Conservation (phyloP, 805 yeast species). For the Monosporozyma solicola region DNA sequence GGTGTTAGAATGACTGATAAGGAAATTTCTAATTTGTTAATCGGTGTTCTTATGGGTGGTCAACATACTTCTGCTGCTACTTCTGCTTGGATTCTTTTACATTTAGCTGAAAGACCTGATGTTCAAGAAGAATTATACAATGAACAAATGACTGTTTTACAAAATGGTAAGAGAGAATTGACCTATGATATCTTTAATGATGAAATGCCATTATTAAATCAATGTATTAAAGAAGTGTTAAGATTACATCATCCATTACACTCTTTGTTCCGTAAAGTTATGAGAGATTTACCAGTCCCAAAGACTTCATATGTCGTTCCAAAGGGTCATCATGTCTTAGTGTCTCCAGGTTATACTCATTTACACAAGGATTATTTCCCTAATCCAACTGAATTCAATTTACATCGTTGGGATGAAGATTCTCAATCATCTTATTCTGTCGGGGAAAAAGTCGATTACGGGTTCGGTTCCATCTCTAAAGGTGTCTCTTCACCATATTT, state of each 20-base stretch:
- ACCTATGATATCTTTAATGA: conserved; percentile 69
- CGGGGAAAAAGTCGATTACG: conserved; percentile 62
- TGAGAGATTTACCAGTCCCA: conserved; percentile 69
- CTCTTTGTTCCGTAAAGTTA: conserved; percentile 88
- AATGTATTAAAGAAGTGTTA: conserved; percentile 83
- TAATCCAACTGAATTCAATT: conserved; percentile 59
- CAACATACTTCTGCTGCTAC: conserved; percentile 97
- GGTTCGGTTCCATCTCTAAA: conserved; percentile 93
- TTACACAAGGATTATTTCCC: conserved; percentile 73
- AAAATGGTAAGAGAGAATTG: conserved; percentile 47
- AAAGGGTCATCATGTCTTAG: conserved; percentile 78
- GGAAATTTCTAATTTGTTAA: conserved; percentile 86
- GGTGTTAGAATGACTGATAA: conserved; percentile 91
- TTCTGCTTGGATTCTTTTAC: conserved; percentile 88
- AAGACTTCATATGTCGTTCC: conserved; percentile 77
- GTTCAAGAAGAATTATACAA: conserved; percentile 71
- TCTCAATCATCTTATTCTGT: conserved; percentile 22
- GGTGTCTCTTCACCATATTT: conserved; percentile 94
- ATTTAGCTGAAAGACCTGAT: conserved; percentile 79
- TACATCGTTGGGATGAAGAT: conserved; percentile 73
- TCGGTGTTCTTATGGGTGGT: conserved; percentile 98
- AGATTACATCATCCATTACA: conserved; percentile 96
- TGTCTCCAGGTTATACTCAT: conserved; percentile 89
- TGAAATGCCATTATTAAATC: conserved; percentile 72
- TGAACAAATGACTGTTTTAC: conserved; percentile 61